These are phyloP conservation scores for Tilletia caries DNA, from an alignment of 1,284 basidiomycete species.

Conservation along the genomic window DNA sequence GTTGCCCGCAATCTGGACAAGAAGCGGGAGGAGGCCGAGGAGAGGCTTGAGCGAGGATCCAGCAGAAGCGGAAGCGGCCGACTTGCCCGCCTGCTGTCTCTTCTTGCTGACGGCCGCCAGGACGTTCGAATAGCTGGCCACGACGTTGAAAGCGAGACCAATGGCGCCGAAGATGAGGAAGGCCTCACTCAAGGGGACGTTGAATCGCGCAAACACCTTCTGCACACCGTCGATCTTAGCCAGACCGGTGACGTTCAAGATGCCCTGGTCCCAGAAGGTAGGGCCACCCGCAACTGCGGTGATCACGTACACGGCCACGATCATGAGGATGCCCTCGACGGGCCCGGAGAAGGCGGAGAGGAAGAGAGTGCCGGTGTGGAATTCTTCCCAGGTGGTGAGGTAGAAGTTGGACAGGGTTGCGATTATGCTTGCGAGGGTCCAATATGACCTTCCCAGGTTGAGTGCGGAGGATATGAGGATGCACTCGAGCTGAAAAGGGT, in stretches of 20 bases:
- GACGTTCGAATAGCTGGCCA: constrained; percentile 58
- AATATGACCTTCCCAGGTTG: constrained; percentile 88
- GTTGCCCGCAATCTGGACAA: constrained; percentile 68
- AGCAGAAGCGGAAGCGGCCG: constrained; percentile 71
- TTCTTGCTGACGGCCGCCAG: constrained; percentile 24
- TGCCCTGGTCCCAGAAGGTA: constrained; percentile 75
- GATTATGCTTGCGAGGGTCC: constrained; percentile 83
- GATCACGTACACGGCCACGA: constrained; percentile 72
- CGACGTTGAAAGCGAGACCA: constrained; percentile 77
- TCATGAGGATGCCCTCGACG: constrained; percentile 90
- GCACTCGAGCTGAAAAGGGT: constrained; percentile 29
- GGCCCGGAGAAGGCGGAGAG: constrained; percentile 84
- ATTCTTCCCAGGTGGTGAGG: constrained; percentile 94
- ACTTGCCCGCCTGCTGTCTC: constrained; percentile 18
- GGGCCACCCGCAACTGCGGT: constrained; percentile 60
- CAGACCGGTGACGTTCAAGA: constrained; percentile 66
- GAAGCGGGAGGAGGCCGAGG: constrained; percentile 74
- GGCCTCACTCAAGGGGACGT: constrained; percentile 75
- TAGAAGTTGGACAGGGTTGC: constrained; percentile 92
- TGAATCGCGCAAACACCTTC: constrained; percentile 43
- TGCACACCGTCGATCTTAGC: constrained; percentile 56
- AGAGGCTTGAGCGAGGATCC: constrained; percentile 62
- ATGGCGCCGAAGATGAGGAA: constrained; percentile 79
- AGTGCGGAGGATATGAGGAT: constrained; percentile 56
- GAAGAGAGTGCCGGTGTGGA: constrained; percentile 69